These are phyloP conservation scores for Globisporangium nodosum DNA, from an alignment of 352 stramenopile species.

Conservation along the genomic window DNA sequence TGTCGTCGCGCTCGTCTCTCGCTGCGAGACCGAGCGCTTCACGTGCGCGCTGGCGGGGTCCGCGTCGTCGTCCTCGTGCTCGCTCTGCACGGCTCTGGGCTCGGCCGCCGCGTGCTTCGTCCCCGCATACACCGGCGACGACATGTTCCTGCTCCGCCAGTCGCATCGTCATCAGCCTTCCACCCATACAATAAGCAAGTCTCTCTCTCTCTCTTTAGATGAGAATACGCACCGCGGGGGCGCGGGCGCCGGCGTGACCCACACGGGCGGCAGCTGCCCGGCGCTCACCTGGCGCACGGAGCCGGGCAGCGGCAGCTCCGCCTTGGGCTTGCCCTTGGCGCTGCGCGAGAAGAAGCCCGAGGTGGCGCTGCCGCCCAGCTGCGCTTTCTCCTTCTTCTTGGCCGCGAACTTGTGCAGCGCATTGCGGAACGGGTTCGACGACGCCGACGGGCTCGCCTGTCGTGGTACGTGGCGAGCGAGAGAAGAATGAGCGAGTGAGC, in stretches of 20 bases:
- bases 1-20: background rate
- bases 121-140: slow-evolving; percentile 16
- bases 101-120: slow-evolving; percentile 7
- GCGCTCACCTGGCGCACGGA: slow-evolving; percentile 71
- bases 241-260: slow-evolving; percentile 56
- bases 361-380: slow-evolving; percentile 35
- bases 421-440: slow-evolving; percentile 70
- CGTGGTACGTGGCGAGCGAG: too few relatives aligned
- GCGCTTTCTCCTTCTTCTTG: slow-evolving; percentile 72
- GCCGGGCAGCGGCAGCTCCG: slow-evolving; percentile 45
- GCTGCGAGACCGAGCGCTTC: slow-evolving; percentile 9
- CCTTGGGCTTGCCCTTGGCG: slow-evolving; percentile 23
- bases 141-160: slow-evolving; percentile 25
- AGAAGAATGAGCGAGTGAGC: too few relatives aligned
- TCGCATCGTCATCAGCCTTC: background rate
- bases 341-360: slow-evolving; percentile 66
- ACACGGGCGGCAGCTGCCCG: slow-evolving; percentile 70
- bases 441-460: slow-evolving; percentile 27
- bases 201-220: background rate
- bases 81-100: background rate
- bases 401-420: slow-evolving; percentile 68
- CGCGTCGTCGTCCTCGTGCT: slow-evolving; percentile 20
- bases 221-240: slow-evolving; percentile 25
- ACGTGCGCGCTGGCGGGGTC: slow-evolving; percentile 17
- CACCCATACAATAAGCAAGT: too few relatives aligned